These are phyloP conservation scores for Coprinopsis marcescibilis DNA, from an alignment of 768 basidiomycete genomes.

Conservation along the genomic window DNA sequence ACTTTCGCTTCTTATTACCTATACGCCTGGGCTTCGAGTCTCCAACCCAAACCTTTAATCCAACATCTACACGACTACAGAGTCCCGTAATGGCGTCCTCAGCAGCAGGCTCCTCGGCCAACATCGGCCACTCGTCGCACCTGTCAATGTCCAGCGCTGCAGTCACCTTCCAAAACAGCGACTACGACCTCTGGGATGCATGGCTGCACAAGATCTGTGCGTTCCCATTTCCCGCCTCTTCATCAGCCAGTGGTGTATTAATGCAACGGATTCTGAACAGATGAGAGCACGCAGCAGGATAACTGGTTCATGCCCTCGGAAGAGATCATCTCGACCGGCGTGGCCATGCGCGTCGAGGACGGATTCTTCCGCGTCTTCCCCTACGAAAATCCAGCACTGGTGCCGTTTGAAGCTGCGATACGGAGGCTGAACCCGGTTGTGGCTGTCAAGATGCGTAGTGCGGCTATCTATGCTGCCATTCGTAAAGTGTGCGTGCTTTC, in stretches of 20 bases:
- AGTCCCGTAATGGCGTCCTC: constrained; percentile 1
- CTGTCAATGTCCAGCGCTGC: constrained; percentile 13
- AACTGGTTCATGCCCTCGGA: constrained; percentile 81
- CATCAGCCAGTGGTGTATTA: background rate
- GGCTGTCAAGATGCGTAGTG: constrained; percentile 71
- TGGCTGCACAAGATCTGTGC: constrained; percentile 71
- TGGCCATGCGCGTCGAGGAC: constrained; percentile 60
- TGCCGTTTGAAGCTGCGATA: constrained; percentile 77
- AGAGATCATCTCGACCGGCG: constrained; percentile 66
- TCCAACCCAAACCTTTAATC: constrained; percentile 9
- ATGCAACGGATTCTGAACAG: constrained; percentile 24
- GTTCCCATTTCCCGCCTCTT: constrained; percentile 11
- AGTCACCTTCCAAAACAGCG: constrained; percentile 49
- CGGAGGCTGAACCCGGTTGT: constrained; percentile 76
- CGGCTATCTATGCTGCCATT: constrained; percentile 72
- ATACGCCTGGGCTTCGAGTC: background rate
- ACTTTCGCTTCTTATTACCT: constrained; percentile 7
- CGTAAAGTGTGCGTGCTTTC: constrained; percentile 50
- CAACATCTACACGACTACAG: background rate
- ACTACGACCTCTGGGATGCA: constrained; percentile 78
- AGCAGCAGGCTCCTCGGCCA: constrained; percentile 7
- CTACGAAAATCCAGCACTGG: constrained; percentile 68
- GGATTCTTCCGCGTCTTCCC: constrained; percentile 78
- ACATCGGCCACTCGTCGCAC: background rate
- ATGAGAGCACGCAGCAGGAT: constrained; percentile 54